Base-by-base conservation (phyloP, 495 filamentous ascomycete genomes). In the Annulohypoxylon bovei region DNA sequence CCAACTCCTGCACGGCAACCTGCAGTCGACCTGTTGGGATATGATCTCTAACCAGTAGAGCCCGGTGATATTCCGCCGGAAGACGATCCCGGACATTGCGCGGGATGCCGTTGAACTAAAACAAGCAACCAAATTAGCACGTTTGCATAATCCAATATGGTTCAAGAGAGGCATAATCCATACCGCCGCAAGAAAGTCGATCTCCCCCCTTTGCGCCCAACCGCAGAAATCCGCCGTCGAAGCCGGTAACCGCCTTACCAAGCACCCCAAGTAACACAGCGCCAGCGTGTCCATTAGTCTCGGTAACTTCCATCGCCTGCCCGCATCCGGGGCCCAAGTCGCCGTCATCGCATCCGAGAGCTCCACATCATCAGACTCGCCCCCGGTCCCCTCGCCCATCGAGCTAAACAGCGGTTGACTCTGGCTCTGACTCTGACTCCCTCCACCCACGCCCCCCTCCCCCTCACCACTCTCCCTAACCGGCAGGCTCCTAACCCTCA, bases 61-160 rank as follows among this genome's bases (percentile, higher is more conserved):
- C 80, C 12, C 68, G 76, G 46, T 88, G 79, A 65, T 88, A 90
- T 67, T 87, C 83, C 47, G 82, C 80, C 1, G 89, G 89, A 50
- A 95, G 75, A 44, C 85, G 86, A 30, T 88, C 83, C 52, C 85
- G 86, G 84, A 91, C 90, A 18, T 90, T 87, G 39, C 82, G 83
- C 8, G 92, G 92, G n/a, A 95, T 65, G 2, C 80, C 58, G 44
- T 80, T 76, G 9, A 81, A 63, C 82, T 85, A 58, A 11, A 47
- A 30, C 20, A 47, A 2, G 22, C 42, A 32, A 11, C 6, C 2
- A n/a, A 6, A 47, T 80, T 65, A 79, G 69, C 59, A 50, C 18
- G 9, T 20, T 35, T 2, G 30, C 22, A 25, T 39, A 46, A 9
- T 22, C 8, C 20, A 4, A 22, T 16, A 9, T 11, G n/a, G 2